phyloP scores from a whole-genome alignment of 805 yeast species.

The Novakomyces olei region DNA sequence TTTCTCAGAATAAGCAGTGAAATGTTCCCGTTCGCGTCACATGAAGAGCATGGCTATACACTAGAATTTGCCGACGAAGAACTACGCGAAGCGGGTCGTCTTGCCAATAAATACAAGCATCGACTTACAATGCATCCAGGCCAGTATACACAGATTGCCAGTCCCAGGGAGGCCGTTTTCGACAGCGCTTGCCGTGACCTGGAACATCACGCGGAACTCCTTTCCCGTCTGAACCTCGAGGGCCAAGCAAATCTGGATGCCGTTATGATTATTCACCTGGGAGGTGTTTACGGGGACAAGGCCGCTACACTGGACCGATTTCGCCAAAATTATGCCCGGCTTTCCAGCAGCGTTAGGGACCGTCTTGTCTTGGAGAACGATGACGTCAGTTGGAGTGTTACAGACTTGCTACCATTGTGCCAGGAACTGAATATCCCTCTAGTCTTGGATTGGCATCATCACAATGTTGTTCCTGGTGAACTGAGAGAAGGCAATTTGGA shows the following conservation, averaged over 20 bases:
- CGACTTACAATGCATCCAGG: conserved; percentile 4
- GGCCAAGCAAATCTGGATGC: conserved; percentile 1
- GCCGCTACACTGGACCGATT: conserved; percentile 1
- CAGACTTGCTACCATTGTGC: conserved; percentile 2
- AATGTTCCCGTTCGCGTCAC: conserved; percentile 3
- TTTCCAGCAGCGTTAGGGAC: neutral
- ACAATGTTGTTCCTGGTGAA: conserved; percentile 2
- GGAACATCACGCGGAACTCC: conserved; percentile 1
- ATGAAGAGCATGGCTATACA: conserved; percentile 3
- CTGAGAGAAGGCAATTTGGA: neutral
- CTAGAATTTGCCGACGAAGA: conserved; percentile 3
- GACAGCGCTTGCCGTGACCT: conserved; percentile 3
- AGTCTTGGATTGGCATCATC: conserved; percentile 5
- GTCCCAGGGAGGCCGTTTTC: conserved; percentile 1
- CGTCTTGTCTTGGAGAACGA: conserved; percentile 4
- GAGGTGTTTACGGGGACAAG: conserved; percentile 3
- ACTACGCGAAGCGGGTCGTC: neutral
- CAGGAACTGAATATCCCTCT: conserved; percentile 3
- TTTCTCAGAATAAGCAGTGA: conserved; percentile 2
- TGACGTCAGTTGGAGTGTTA: conserved; percentile 3
- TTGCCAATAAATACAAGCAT: conserved; percentile 1
- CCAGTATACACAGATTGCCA: conserved; percentile 3
- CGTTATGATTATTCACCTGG: conserved; percentile 3
- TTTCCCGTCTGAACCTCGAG: neutral
- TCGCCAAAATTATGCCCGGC: conserved; percentile 3